Evolutionary conservation across 2,329 filamentous ascomycete species (phyloP).

Genomic region (Lachnellula suecica): DNA sequence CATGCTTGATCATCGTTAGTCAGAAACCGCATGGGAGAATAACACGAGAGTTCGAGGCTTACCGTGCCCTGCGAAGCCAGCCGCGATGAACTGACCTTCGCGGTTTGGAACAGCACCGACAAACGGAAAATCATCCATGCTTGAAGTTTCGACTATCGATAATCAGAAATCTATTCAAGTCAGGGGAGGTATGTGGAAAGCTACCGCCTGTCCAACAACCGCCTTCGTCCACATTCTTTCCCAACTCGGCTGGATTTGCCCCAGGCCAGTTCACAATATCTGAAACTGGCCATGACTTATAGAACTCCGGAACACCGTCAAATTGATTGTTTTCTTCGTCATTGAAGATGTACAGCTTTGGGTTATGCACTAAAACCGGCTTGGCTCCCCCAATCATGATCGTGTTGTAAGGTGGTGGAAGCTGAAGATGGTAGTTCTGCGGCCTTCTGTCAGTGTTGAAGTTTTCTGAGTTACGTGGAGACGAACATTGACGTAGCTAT

Average conservation of each 20-base stretch:
- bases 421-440: slow-evolving; percentile 33
- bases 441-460: background rate
- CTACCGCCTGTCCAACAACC: slow-evolving; percentile 31
- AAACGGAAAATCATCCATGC: slow-evolving; percentile 39
- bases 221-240: slow-evolving; percentile 24
- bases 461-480: background rate
- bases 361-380: slow-evolving; percentile 27
- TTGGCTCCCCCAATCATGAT: slow-evolving; percentile 39
- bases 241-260: slow-evolving; percentile 14
- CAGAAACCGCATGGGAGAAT: background rate
- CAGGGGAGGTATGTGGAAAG: background rate
- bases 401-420: slow-evolving; percentile 32
- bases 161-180: background rate
- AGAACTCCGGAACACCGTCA: slow-evolving; percentile 30
- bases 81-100: slow-evolving; percentile 41
- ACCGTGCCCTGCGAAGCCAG: slow-evolving; percentile 50
- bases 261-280: slow-evolving; percentile 28
- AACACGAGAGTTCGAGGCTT: too few species aligned
- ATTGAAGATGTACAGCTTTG: slow-evolving; percentile 21
- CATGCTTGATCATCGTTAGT: slow-evolving; percentile 23
- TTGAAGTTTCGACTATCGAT: slow-evolving; percentile 15
- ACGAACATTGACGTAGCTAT: slow-evolving; percentile 24
- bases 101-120: slow-evolving; percentile 42
- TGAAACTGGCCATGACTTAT: slow-evolving; percentile 29
- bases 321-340: slow-evolving; percentile 30